These are phyloP conservation scores for Veloboletus limbatus DNA, from an alignment of 1,284 basidiomycete genomes.

Conservation along the genomic window DNA sequence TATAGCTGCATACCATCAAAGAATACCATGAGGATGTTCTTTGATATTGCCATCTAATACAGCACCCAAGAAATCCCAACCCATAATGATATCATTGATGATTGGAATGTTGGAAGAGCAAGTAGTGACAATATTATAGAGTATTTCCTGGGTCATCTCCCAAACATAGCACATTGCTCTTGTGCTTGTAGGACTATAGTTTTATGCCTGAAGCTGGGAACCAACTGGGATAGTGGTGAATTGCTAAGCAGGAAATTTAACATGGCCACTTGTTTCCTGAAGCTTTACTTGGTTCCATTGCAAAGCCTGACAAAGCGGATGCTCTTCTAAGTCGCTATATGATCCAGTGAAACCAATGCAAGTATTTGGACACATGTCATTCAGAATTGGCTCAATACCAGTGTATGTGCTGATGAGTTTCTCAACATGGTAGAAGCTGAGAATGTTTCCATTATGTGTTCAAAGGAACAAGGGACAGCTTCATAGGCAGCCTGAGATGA, in stretches of 20 bases:
- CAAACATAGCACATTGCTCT: neutral
- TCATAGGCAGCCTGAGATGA: conserved; percentile 7
- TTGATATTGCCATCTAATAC: neutral
- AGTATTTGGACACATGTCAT: conserved; percentile 11
- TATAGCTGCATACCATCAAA: conserved; percentile 5
- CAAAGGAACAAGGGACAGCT: neutral
- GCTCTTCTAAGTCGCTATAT: neutral
- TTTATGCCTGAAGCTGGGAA: conserved; percentile 3
- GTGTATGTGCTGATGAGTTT: neutral
- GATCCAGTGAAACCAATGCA: conserved; percentile 7
- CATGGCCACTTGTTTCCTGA: neutral
- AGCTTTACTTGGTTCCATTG: neutral
- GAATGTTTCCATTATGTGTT: neutral
- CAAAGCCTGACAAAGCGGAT: neutral
- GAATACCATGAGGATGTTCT: conserved; percentile 1
- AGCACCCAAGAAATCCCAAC: conserved; percentile 3
- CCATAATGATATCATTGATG: conserved; percentile 3
- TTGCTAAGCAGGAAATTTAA: neutral
- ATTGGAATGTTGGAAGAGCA: neutral
- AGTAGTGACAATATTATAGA: neutral
- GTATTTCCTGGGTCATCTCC: neutral
- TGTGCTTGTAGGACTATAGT: neutral
- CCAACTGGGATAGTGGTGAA: conserved; percentile 8
- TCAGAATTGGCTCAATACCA: neutral
- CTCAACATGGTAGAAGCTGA: conserved; percentile 6